Evolutionary conservation across 257 asterid genomes (phyloP).

Genomic region (Fraxinus cuspidata): DNA sequence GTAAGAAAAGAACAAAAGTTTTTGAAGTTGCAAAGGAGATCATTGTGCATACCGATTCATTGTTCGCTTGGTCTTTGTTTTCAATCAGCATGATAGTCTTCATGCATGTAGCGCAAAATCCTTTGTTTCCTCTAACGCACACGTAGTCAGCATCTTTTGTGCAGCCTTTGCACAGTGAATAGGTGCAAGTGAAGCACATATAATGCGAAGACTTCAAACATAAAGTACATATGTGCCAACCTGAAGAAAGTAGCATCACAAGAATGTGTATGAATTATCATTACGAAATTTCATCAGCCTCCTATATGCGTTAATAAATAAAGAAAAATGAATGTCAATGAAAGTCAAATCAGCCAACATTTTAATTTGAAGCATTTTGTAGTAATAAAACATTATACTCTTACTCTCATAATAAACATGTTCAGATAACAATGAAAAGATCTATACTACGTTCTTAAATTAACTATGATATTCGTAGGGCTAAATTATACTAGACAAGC

Average conservation of each 20-base stretch:
- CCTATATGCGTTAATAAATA: background rate
- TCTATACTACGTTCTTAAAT: background rate
- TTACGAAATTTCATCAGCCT: constrained; percentile 10
- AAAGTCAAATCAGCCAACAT: background rate
- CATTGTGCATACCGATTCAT: constrained; percentile 59
- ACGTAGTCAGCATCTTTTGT: constrained; percentile 65
- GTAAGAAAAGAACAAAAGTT: constrained; percentile 9
- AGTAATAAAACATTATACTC: background rate
- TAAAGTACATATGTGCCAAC: constrained; percentile 98
- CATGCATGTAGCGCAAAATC: constrained; percentile 93
- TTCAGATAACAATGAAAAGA: background rate
- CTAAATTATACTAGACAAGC: background rate
- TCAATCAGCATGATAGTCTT: constrained; percentile 83
- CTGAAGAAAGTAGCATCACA: constrained; percentile 51
- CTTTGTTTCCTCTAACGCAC: constrained; percentile 76
- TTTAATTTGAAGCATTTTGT: background rate
- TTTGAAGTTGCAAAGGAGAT: constrained; percentile 12
- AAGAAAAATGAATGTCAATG: background rate
- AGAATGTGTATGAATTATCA: constrained; percentile 23
- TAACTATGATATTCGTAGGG: background rate
- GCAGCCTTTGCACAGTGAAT: constrained; percentile 92
- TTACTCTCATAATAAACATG: background rate
- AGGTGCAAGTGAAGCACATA: constrained; percentile 92
- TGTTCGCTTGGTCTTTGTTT: constrained; percentile 68
- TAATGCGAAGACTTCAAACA: constrained; percentile 74